Percentiles rank a stretch among this genome's conserved stretches.
Evolutionary conservation across 2,329 filamentous ascomycete species (phyloP).

Genomic region (Periconia sp.): DNA sequence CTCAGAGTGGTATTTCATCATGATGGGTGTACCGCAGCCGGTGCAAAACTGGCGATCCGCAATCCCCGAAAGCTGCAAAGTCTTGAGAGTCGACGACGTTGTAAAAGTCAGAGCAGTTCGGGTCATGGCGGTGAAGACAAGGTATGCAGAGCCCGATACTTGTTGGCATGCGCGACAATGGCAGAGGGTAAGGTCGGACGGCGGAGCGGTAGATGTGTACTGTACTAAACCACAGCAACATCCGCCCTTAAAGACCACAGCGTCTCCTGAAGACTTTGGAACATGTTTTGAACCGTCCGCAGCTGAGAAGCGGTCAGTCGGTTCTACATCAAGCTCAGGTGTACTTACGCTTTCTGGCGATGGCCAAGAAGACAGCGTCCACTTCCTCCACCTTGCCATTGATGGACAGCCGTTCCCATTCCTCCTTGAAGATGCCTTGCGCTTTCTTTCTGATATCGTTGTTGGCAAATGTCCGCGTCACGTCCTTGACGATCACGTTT

Average conservation of each 20-base stretch:
- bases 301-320: constrained; percentile 22
- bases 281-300: constrained; percentile 31
- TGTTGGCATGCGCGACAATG: constrained; percentile 59
- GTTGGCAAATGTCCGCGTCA: constrained; percentile 32
- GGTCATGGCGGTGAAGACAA: constrained; percentile 51
- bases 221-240: constrained; percentile 53
- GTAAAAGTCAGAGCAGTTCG: constrained; percentile 43
- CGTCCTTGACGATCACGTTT: constrained; percentile 33
- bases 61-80: constrained; percentile 45
- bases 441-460: constrained; percentile 42
- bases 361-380: constrained; percentile 47
- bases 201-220: constrained; percentile 48
- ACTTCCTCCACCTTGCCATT: constrained; percentile 47
- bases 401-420: constrained; percentile 46
- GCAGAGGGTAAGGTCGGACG: constrained; percentile 49
- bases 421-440: constrained; percentile 39
- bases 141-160: constrained; percentile 53
- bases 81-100: constrained; percentile 32
- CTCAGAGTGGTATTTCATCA: constrained; percentile 49
- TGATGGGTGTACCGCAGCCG: constrained; percentile 54
- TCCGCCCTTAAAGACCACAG: constrained; percentile 45
- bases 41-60: constrained; percentile 54
- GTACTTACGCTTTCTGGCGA: constrained; percentile 41
- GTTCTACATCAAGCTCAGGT: background rate
- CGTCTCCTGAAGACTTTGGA: constrained; percentile 11